phyloP scores from a whole-genome alignment of 2,329 filamentous ascomycete species.

The Rachicladosporium sp. region DNA sequence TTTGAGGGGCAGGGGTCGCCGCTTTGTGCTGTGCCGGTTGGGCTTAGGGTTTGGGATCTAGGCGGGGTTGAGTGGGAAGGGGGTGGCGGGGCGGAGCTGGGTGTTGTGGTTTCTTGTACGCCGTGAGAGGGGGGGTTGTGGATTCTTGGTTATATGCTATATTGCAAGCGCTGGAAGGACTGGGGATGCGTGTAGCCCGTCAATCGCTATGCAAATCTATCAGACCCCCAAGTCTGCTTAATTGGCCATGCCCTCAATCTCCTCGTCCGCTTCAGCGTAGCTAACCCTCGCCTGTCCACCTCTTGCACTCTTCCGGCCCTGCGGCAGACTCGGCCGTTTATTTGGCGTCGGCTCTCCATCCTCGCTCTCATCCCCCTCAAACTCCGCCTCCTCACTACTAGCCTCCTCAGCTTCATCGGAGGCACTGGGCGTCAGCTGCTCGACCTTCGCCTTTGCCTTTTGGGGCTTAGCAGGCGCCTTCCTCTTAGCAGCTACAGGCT shows the following conservation, averaged over 20 bases:
- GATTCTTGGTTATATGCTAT: too few species aligned
- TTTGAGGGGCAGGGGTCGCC: too few species aligned
- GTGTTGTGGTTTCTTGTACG: too few species aligned
- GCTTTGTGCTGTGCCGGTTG: too few species aligned
- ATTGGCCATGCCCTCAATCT: constrained; percentile 4
- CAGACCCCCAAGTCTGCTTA: too few species aligned
- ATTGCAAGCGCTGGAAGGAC: too few species aligned
- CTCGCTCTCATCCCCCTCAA: constrained; percentile 29
- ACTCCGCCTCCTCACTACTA: constrained; percentile 20
- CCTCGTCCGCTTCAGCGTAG: constrained; percentile 14
- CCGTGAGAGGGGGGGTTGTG: too few species aligned
- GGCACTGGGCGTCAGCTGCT: constrained; percentile 29
- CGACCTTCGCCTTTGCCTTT: constrained; percentile 9
- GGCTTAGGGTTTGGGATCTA: too few species aligned
- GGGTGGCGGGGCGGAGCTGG: too few species aligned
- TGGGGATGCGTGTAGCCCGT: too few species aligned
- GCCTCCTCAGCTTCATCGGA: constrained; percentile 24
- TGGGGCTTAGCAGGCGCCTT: not conserved
- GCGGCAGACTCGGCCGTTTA: constrained; percentile 6
- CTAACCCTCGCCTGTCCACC: constrained; percentile 12
- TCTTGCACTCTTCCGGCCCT: constrained; percentile 8
- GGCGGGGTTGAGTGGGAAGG: too few species aligned
- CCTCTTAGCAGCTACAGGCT: constrained; percentile 7
- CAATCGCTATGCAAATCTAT: too few species aligned
- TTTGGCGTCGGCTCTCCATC: constrained; percentile 11